phyloP scores from a whole-genome alignment of 208 protist genomes.

The Acanthamoeba rhysodes region DNA sequence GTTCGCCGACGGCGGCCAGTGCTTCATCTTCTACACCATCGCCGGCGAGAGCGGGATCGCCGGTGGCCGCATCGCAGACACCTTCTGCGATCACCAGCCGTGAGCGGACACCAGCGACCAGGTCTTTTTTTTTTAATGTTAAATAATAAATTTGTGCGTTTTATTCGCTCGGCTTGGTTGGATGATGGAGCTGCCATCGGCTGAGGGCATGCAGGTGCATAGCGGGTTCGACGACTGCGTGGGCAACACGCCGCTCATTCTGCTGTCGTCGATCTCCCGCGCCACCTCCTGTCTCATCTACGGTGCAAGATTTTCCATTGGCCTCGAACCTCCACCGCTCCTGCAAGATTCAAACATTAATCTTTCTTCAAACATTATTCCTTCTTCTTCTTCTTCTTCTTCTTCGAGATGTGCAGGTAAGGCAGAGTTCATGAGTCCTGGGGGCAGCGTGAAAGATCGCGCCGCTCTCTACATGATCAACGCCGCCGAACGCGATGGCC shows the following conservation, averaged over 20 bases:
- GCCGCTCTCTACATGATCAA: slow-evolving; percentile 74
- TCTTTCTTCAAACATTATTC: too few species aligned
- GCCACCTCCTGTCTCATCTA: slow-evolving; percentile 79
- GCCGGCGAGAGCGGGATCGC: background rate
- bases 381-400: too few species aligned
- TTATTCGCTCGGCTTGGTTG: background rate
- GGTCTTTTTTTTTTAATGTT: too few species aligned
- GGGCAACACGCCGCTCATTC: slow-evolving; percentile 86
- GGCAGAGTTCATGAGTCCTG: slow-evolving; percentile 82
- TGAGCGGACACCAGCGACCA: too few species aligned
- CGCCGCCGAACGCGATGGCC: slow-evolving; percentile 67
- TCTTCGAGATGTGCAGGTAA: slow-evolving; percentile 70
- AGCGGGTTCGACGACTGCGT: slow-evolving; percentile 70
- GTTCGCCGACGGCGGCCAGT: background rate
- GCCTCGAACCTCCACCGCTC: background rate
- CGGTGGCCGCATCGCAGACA: background rate
- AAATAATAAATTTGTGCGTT: background rate
- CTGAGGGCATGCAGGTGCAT: background rate
- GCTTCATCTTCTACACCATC: background rate
- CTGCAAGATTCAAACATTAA: background rate
- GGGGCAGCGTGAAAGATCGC: slow-evolving; percentile 82
- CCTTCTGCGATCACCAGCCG: background rate
- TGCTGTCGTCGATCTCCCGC: slow-evolving; percentile 75
- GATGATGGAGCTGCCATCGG: background rate
- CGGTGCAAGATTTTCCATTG: background rate